Percentiles rank a stretch among this genome's conserved stretches.
Conservation (phyloP, 805 yeast species). For the Pichia thaimueangensis region DNA sequence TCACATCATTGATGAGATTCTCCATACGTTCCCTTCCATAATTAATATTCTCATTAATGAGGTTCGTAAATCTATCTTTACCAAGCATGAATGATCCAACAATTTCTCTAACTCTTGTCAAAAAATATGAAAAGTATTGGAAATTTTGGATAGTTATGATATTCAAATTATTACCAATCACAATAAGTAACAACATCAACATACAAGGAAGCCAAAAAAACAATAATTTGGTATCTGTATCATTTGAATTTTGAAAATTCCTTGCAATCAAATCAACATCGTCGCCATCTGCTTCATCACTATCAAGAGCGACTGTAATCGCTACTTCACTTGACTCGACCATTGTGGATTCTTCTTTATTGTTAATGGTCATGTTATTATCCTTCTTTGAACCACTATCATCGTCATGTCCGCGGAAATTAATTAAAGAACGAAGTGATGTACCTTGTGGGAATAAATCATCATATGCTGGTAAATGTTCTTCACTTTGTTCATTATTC, state of each 20-base stretch:
- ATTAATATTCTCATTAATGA: conserved; percentile 30
- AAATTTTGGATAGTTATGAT: conserved; percentile 20
- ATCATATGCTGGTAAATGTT: conserved; percentile 63
- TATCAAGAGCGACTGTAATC: not conserved
- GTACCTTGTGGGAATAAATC: conserved; percentile 60
- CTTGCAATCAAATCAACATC: conserved; percentile 19
- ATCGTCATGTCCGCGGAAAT: conserved; percentile 21
- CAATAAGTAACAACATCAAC: conserved; percentile 44
- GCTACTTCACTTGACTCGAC: not conserved
- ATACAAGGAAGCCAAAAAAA: conserved; percentile 88
- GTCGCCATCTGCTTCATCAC: conserved; percentile 2
- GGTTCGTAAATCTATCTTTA: conserved; percentile 31
- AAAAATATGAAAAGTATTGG: conserved; percentile 23
- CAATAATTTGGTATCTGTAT: conserved; percentile 75
- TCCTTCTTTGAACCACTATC: conserved; percentile 13
- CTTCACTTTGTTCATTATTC: conserved; percentile 30
- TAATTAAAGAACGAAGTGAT: conserved; percentile 25
- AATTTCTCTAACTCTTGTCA: conserved; percentile 36
- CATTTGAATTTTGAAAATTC: conserved; percentile 38
- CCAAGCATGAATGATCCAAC: conserved; percentile 48
- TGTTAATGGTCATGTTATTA: not conserved
- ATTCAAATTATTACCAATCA: conserved; percentile 27
- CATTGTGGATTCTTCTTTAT: not conserved
- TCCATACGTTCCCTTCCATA: conserved; percentile 29
- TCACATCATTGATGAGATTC: conserved; percentile 34